Conservation (phyloP, 2,329 filamentous ascomycete genomes). For the Colletotrichum sp. region DNA sequence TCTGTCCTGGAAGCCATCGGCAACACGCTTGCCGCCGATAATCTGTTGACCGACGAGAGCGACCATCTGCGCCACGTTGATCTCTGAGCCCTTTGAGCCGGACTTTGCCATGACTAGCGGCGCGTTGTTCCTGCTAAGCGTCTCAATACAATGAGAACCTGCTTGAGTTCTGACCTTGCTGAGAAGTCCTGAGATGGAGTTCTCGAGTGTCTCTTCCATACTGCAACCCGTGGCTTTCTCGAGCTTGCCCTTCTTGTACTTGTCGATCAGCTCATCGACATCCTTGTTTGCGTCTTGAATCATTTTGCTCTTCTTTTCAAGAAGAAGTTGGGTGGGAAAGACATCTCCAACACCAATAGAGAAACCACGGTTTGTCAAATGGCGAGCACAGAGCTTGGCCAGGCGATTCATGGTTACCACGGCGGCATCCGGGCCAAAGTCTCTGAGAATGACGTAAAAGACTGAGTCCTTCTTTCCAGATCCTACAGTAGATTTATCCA, state of each 20-base stretch:
- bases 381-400: conserved; percentile 87
- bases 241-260: conserved; percentile 80
- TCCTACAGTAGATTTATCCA: conserved; percentile 98
- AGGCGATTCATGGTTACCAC: conserved; percentile 93
- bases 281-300: conserved; percentile 80
- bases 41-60: conserved; percentile 97
- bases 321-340: conserved; percentile 77
- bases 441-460: conserved; percentile 95
- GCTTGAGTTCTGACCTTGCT: conserved; percentile 91
- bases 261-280: conserved; percentile 82
- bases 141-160: conserved; percentile 88
- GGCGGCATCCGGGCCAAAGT: conserved; percentile 89
- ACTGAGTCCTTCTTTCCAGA: conserved; percentile 97
- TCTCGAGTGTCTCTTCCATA: conserved; percentile 91
- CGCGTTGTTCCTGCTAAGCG: conserved; percentile 89
- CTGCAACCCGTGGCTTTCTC: conserved; percentile 89
- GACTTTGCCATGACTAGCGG: conserved; percentile 97
- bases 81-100: conserved; percentile 94
- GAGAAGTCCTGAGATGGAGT: conserved; percentile 86
- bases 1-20: conserved; percentile 95
- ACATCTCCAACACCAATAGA: conserved; percentile 97
- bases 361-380: conserved; percentile 89
- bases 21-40: conserved; percentile 90
- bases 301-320: conserved; percentile 74
- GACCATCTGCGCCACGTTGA: conserved; percentile 99